Evolutionary conservation across 164 flowering plant species (phyloP).

Genomic region (Chimonanthus salicifolius): DNA sequence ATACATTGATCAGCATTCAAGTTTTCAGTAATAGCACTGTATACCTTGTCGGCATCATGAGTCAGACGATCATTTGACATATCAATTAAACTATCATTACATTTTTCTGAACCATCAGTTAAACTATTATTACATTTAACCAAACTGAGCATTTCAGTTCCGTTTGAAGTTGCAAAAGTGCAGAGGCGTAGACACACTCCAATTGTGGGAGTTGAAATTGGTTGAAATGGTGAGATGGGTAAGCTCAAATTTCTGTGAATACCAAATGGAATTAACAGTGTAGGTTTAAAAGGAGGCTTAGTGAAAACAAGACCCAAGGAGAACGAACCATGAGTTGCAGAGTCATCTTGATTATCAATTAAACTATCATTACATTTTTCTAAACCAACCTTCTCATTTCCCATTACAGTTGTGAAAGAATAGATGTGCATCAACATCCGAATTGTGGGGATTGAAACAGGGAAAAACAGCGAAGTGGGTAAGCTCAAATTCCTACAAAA

Average conservation of each 20-base stretch:
- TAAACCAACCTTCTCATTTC: neutral
- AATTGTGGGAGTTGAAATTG: neutral
- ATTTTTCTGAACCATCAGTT: neutral
- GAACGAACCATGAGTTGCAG: neutral
- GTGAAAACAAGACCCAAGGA: no score
- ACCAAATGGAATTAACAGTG: neutral
- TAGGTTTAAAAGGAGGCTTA: neutral
- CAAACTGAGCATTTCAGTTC: neutral
- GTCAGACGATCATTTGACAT: neutral
- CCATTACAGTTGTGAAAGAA: neutral
- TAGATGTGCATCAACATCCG: neutral
- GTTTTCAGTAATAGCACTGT: constrained; percentile 35
- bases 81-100: neutral
- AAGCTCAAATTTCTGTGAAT: neutral
- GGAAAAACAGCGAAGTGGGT: constrained; percentile 9
- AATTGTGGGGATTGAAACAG: neutral
- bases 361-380: neutral
- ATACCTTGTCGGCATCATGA: constrained; percentile 35
- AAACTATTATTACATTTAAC: constrained; percentile 4
- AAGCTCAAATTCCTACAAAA: neutral
- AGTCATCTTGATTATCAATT: neutral
- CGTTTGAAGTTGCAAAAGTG: neutral
- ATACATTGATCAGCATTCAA: constrained; percentile 29
- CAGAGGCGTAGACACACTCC: constrained; percentile 1
- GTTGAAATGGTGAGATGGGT: constrained; percentile 10